These are phyloP conservation scores for Aspergillus felis DNA, from an alignment of 2,329 filamentous ascomycete genomes.

Conservation along the genomic window DNA sequence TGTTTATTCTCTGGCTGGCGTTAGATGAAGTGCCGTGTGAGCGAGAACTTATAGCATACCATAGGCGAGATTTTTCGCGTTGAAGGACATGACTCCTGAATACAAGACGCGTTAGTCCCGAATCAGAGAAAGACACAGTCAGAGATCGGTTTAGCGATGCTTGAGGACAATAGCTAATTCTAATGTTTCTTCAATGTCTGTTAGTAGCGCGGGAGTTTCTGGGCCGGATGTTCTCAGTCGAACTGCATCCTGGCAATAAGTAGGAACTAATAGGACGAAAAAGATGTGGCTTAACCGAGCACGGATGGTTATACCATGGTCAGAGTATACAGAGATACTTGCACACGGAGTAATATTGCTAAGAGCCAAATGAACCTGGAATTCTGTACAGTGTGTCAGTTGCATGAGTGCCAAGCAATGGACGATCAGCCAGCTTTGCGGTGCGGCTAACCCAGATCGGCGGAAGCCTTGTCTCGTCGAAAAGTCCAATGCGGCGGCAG, in stretches of 20 bases:
- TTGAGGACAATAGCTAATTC: neutral
- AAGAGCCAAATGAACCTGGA: neutral
- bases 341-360: neutral
- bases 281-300: neutral
- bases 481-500: conserved; percentile 36
- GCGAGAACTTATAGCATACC: conserved; percentile 24
- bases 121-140: neutral
- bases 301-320: neutral
- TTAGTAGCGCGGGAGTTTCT: neutral
- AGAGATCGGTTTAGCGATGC: neutral
- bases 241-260: neutral
- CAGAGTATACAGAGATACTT: neutral
- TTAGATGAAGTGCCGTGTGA: conserved; percentile 4
- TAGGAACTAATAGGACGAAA: neutral
- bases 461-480: conserved; percentile 20
- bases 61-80: conserved; percentile 42
- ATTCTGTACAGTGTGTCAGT: neutral
- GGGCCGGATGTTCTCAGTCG: neutral
- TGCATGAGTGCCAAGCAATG: conserved; percentile 16
- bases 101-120: conserved; percentile 5
- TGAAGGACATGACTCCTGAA: conserved; percentile 34
- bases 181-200: neutral
- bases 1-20: conserved; percentile 36
- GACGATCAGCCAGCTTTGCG: conserved; percentile 11
- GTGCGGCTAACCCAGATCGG: conserved; percentile 32